Percentiles rank a stretch among this genome's conserved stretches.
phyloP scores from a whole-genome alignment of 2,329 filamentous ascomycete genomes.

The Falciphora oryzae region DNA sequence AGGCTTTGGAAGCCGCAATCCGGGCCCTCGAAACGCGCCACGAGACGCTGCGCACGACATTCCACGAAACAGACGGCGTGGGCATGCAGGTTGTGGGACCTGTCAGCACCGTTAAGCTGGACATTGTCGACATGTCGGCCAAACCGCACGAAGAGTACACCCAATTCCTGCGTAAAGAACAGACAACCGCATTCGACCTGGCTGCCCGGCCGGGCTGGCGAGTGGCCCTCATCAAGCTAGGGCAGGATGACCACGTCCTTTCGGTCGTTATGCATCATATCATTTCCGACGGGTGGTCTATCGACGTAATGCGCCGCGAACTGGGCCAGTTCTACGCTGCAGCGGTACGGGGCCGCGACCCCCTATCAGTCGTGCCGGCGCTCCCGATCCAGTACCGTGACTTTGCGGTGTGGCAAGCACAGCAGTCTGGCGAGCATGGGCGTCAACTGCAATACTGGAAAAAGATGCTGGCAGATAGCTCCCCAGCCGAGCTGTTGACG shows the following conservation, averaged over 20 bases:
- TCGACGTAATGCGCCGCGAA: neutral
- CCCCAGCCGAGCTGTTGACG: constrained; percentile 2
- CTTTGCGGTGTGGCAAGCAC: neutral
- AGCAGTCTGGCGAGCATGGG: neutral
- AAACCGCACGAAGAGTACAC: neutral
- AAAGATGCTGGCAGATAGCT: neutral
- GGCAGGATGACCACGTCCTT: neutral
- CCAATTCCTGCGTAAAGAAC: neutral
- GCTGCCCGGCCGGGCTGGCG: neutral
- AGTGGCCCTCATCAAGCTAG: neutral
- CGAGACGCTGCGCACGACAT: neutral
- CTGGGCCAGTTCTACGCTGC: constrained; percentile 2
- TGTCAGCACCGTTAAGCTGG: neutral
- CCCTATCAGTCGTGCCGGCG: neutral
- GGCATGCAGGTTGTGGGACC: neutral
- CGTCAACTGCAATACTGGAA: constrained; percentile 6
- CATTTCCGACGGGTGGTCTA: constrained; percentile 1
- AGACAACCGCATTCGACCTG: neutral
- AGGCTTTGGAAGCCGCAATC: neutral
- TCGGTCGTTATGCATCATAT: constrained; percentile 1
- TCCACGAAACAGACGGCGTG: neutral
- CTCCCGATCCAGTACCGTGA: constrained; percentile 4
- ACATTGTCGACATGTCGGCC: neutral
- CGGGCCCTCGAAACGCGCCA: neutral
- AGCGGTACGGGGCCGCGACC: neutral